Conservation (phyloP, 2,329 filamentous ascomycete genomes). For the Aspergillus sp. region DNA sequence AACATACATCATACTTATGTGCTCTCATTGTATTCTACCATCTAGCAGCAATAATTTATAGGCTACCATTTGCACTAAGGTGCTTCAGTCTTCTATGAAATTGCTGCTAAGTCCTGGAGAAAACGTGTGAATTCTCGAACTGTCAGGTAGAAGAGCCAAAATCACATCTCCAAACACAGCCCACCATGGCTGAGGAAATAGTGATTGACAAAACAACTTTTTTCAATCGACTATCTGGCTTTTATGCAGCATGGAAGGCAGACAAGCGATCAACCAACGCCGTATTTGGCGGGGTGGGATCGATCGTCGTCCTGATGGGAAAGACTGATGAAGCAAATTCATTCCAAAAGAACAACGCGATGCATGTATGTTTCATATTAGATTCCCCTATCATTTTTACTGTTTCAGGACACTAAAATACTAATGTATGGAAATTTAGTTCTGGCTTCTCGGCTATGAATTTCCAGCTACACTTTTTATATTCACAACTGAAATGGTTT, state of each 20-base stretch:
- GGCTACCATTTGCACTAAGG: too few species aligned
- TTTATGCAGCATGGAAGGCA: constrained; percentile 90
- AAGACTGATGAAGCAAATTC: constrained; percentile 85
- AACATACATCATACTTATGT: too few species aligned
- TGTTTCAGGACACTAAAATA: background rate
- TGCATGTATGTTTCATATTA: constrained; percentile 65
- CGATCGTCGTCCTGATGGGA: constrained; percentile 86
- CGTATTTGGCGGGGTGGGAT: constrained; percentile 79
- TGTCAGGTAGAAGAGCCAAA: constrained; percentile 3
- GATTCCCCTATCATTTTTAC: background rate
- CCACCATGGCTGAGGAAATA: constrained; percentile 69
- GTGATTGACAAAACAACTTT: constrained; percentile 92
- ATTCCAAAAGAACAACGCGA: constrained; percentile 93
- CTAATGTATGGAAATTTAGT: constrained; percentile 50
- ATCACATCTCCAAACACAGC: constrained; percentile 9
- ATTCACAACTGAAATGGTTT: constrained; percentile 80
- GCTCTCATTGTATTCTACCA: too few species aligned
- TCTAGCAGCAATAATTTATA: too few species aligned
- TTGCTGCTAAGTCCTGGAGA: too few species aligned
- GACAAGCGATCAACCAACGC: constrained; percentile 85
- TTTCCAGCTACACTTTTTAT: constrained; percentile 95
- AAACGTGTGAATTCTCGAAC: background rate
- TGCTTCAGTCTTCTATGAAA: too few species aligned
- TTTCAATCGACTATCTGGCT: constrained; percentile 83
- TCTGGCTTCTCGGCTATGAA: constrained; percentile 98